Percentiles rank a stretch among this genome's conserved stretches.
Evolutionary conservation across 495 filamentous ascomycete genomes (phyloP).

Genomic region (Podospora didyma): DNA sequence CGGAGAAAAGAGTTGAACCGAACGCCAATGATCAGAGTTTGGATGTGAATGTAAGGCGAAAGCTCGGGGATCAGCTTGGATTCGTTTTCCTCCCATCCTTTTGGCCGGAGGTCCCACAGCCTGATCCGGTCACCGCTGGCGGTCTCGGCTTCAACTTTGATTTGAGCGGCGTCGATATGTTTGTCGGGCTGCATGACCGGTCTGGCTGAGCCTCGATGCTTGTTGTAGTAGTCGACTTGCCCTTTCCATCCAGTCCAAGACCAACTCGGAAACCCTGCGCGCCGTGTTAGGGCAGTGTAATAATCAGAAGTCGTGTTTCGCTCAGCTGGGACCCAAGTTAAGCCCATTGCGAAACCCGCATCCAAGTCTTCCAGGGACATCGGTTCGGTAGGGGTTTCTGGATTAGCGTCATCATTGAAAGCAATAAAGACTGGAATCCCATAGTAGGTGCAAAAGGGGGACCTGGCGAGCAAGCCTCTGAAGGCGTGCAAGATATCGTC

Average conservation of each 20-base stretch:
- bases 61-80: neutral
- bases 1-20: neutral
- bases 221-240: neutral
- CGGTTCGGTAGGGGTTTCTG: neutral
- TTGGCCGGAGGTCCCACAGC: neutral
- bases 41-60: neutral
- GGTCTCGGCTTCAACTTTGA: neutral
- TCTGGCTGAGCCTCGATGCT: neutral
- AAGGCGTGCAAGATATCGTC: conserved; percentile 6
- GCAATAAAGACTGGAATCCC: neutral
- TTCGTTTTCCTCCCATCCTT: neutral
- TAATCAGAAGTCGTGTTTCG: neutral
- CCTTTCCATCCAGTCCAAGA: no score
- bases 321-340: neutral
- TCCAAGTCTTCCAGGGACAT: neutral
- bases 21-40: neutral
- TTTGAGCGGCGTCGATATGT: neutral
- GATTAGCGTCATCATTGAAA: neutral
- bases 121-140: neutral
- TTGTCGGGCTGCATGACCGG: neutral
- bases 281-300: neutral
- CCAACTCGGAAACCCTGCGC: neutral
- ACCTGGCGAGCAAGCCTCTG: neutral
- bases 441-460: neutral
- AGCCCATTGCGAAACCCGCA: neutral